Evolutionary conservation across 2,329 filamentous ascomycete species (phyloP).

Genomic region (Tolypocladium ophioglossoides): DNA sequence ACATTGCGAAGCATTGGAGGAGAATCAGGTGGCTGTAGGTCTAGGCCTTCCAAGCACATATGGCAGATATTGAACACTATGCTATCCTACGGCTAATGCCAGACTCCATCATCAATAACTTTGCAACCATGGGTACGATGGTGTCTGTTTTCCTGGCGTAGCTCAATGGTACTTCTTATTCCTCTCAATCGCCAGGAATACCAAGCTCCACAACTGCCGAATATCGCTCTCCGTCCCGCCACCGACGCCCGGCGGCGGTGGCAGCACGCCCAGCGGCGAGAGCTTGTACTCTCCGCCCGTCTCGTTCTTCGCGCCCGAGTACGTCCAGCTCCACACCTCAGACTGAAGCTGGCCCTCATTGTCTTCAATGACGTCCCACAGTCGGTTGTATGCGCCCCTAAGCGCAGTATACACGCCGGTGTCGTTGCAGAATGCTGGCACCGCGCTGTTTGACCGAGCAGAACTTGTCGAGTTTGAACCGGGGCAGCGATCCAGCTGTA

Average conservation of each 20-base stretch:
- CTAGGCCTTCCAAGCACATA: too few relatives aligned
- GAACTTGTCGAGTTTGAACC: background rate
- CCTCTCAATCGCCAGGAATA: constrained; percentile 4
- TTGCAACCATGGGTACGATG: background rate
- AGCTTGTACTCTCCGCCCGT: constrained; percentile 7
- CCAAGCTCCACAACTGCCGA: constrained; percentile 7
- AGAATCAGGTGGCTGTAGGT: background rate
- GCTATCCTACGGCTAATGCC: background rate
- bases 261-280: constrained; percentile 11
- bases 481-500: constrained; percentile 43
- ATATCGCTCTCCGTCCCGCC: constrained; percentile 6
- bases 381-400: constrained; percentile 41
- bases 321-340: constrained; percentile 56
- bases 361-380: constrained; percentile 51
- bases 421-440: constrained; percentile 40
- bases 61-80: background rate
- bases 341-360: constrained; percentile 39
- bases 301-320: constrained; percentile 13
- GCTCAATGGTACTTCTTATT: background rate
- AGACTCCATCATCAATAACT: background rate
- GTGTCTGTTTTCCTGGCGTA: background rate
- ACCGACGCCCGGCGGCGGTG: constrained; percentile 4
- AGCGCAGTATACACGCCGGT: constrained; percentile 31
- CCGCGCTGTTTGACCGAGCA: constrained; percentile 1
- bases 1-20: background rate